Evolutionary conservation across 768 basidiomycete genomes (phyloP).

Genomic region (Tricholoma bakamatsutake): DNA sequence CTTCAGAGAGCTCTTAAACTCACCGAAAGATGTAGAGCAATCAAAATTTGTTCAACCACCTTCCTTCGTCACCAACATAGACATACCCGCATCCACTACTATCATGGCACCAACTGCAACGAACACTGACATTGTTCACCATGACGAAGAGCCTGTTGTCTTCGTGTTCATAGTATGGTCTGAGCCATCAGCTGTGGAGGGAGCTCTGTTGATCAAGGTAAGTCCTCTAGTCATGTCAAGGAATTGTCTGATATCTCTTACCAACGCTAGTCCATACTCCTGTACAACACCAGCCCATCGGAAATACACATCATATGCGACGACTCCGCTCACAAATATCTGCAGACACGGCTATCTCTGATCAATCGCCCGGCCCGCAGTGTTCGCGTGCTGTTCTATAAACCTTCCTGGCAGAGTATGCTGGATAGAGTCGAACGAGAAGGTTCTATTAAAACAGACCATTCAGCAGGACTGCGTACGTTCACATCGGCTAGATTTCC

Average conservation of each 20-base stretch:
- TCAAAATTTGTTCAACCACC: not conserved
- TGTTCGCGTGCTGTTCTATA: conserved; percentile 37
- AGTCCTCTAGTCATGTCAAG: conserved; percentile 1
- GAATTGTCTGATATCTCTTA: conserved; percentile 6
- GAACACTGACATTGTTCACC: conserved; percentile 7
- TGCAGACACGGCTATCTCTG: conserved; percentile 33
- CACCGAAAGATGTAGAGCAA: not conserved
- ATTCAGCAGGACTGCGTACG: conserved; percentile 43
- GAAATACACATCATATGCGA: conserved; percentile 42
- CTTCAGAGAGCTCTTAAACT: conserved; percentile 9
- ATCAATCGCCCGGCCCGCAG: conserved; percentile 31
- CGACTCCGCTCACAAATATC: conserved; percentile 30
- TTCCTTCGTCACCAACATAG: conserved; percentile 1
- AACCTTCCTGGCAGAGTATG: conserved; percentile 35
- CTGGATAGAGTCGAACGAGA: conserved; percentile 38
- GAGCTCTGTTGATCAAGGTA: conserved; percentile 38
- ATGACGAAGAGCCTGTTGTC: conserved; percentile 26
- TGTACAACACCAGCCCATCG: conserved; percentile 33
- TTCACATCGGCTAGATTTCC: conserved; percentile 6
- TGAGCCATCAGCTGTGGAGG: conserved; percentile 34
- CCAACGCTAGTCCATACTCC: conserved; percentile 26
- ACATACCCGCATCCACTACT: conserved; percentile 8
- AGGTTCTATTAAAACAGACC: conserved; percentile 38
- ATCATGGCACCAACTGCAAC: conserved; percentile 7
- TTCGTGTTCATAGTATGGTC: conserved; percentile 42